Evolutionary conservation across 2,329 filamentous ascomycete species (phyloP).

Genomic region (Epichloe aotearoae): DNA sequence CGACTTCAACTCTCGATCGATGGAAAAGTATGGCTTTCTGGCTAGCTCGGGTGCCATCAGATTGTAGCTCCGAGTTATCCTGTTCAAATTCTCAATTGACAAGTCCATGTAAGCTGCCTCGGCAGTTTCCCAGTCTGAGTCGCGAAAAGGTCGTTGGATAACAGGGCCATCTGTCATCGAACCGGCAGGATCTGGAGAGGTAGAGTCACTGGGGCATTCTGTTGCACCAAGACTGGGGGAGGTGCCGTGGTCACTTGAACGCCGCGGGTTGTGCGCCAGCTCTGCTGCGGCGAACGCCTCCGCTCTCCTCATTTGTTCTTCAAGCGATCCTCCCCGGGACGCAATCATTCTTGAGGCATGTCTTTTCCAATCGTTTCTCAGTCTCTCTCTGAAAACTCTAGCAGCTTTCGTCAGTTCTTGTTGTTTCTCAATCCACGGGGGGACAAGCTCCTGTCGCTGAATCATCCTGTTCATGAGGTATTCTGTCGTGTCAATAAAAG

Average conservation of each 20-base stretch:
- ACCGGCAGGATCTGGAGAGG: background rate
- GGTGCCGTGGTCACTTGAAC: slow-evolving; percentile 1
- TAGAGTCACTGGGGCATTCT: background rate
- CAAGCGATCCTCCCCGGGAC: slow-evolving; percentile 59
- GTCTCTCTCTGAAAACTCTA: slow-evolving; percentile 55
- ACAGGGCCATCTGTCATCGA: background rate
- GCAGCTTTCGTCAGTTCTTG: slow-evolving; percentile 67
- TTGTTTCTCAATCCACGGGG: slow-evolving; percentile 99
- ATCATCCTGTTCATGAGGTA: slow-evolving; percentile 99
- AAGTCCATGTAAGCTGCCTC: slow-evolving; percentile 66
- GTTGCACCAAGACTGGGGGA: background rate
- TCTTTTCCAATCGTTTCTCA: slow-evolving; percentile 73
- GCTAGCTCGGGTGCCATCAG: slow-evolving; percentile 85
- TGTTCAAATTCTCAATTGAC: slow-evolving; percentile 66
- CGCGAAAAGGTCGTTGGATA: slow-evolving; percentile 55
- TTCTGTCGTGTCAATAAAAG: slow-evolving; percentile 90
- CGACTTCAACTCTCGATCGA: slow-evolving; percentile 65
- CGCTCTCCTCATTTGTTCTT: slow-evolving; percentile 59
- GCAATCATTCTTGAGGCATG: slow-evolving; percentile 71
- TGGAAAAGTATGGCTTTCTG: slow-evolving; percentile 80
- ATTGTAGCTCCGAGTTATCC: slow-evolving; percentile 76
- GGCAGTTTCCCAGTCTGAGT: slow-evolving; percentile 58
- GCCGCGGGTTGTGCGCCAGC: slow-evolving; percentile 45
- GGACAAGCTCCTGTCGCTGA: slow-evolving; percentile 85
- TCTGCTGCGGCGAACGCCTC: slow-evolving; percentile 67